A percentile compares a stretch with the other conserved stretches of the same genome.
Conservation (phyloP, 2,329 filamentous ascomycete species). For the Dactylellina leptospora region DNA sequence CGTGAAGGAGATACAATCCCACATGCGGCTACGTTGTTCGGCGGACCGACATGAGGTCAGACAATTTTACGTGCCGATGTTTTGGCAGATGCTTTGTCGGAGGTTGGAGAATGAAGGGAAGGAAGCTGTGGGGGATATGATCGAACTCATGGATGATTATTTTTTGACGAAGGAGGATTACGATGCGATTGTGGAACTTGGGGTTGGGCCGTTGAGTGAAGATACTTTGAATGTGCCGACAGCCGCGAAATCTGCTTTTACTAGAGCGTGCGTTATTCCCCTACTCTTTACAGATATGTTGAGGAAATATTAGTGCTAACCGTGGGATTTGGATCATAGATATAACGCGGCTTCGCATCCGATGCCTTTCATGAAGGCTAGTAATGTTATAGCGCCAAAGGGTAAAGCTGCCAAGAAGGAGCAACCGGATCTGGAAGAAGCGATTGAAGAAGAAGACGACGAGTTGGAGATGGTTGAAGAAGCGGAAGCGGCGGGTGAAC, state of each 20-base stretch:
- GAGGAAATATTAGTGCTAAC: constrained; percentile 13
- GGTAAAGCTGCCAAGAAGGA: constrained; percentile 75
- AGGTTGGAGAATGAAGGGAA: constrained; percentile 80
- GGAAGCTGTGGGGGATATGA: constrained; percentile 81
- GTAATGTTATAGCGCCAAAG: constrained; percentile 65
- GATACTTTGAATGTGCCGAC: constrained; percentile 79
- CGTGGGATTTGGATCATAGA: constrained; percentile 63
- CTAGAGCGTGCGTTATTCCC: constrained; percentile 74
- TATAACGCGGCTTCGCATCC: constrained; percentile 89
- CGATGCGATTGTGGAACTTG: constrained; percentile 89
- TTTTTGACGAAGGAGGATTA: constrained; percentile 94
- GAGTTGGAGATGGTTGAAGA: constrained; percentile 70
- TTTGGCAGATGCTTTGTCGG: constrained; percentile 83
- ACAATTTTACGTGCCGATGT: constrained; percentile 88
- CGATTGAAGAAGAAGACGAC: constrained; percentile 87
- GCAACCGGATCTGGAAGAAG: constrained; percentile 93
- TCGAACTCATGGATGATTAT: constrained; percentile 96
- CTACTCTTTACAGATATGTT: constrained; percentile 9
- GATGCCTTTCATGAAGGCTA: constrained; percentile 95
- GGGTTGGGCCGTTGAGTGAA: constrained; percentile 83
- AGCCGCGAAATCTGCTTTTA: constrained; percentile 88
- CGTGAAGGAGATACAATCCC: constrained; percentile 92
- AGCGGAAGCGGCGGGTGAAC: constrained; percentile 67
- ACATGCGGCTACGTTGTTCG: constrained; percentile 90
- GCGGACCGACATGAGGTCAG: constrained; percentile 93